Base-by-base conservation (phyloP, 306 rosid species). In the Quercus robur region DNA sequence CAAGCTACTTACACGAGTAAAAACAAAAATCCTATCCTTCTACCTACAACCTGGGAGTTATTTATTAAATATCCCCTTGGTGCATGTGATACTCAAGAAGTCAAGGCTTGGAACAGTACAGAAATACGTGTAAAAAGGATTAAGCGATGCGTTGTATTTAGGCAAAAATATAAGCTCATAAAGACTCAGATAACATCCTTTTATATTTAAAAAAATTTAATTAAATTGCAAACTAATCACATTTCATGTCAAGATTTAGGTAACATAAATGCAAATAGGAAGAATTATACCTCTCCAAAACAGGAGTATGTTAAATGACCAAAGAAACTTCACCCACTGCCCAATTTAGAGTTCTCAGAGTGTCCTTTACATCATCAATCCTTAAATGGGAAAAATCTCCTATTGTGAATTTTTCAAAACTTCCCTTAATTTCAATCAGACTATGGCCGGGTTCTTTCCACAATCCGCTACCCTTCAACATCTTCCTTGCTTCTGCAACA, bases 341-440 rank as follows among this genome's bases (percentile, higher is more conserved):
- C 78, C 71, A 62, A 55, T 75, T 75, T 70, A 79, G 44, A 61
- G 78, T 81, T 76, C 58, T 10, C 7, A 78, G 71, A 57, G 35
- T 71, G 56, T 56, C 61, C 71, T 78, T 70, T 62, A 81, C 81
- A 78, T 66, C 85, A 67, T 82, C 75, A 20, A 72, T 52, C 64
- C 80, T 82, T 73, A 31, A 68, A 79, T 79, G 80, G 33, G 84
- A 80, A 62, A 76, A 82, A 77, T 86, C 77, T 38, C 84, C 70
- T 56, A 67, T 69, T 23, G 82, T 78, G 76, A 82, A 82, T 51
- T 79, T 82, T 73, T 79, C 83, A 74, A 80, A 63, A 51, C 51
- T 71, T 18, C 89, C 85, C 59, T 80, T 81, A 73, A 86, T 73
- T 68, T 86, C 87, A 61, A 86, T 66, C 76, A 81, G 74, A 76